phyloP scores from a whole-genome alignment of 2,329 filamentous ascomycete genomes.

The Dothistroma pini region DNA sequence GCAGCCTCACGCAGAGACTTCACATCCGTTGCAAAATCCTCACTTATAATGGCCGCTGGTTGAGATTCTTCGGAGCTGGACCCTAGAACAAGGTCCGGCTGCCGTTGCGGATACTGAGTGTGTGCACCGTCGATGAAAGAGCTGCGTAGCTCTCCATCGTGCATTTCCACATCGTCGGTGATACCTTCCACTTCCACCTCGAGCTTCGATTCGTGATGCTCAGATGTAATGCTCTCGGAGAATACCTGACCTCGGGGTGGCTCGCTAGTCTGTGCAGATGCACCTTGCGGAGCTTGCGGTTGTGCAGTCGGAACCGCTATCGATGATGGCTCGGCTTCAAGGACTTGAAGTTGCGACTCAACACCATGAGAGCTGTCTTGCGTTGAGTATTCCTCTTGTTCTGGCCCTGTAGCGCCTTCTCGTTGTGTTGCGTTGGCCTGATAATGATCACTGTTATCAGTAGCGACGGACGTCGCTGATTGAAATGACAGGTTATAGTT shows the following conservation, averaged over 20 bases:
- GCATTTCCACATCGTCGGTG: not conserved
- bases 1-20: not conserved
- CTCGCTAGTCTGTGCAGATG: not conserved
- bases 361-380: not conserved
- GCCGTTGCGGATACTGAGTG: not conserved
- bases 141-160: not conserved
- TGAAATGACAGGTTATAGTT: constrained; percentile 16
- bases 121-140: not conserved
- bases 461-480: constrained; percentile 8
- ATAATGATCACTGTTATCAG: constrained; percentile 6
- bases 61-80: not conserved
- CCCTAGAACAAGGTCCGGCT: not conserved
- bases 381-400: not conserved
- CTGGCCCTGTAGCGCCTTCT: not conserved
- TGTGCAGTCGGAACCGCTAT: not conserved
- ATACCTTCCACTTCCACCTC: not conserved
- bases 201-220: not conserved
- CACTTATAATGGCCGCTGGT: not conserved
- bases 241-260: not conserved
- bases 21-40: not conserved
- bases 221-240: not conserved
- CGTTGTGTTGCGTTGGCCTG: not conserved
- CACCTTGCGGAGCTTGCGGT: not conserved
- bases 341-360: not conserved
- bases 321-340: not conserved